phyloP scores from a whole-genome alignment of 1,284 basidiomycete genomes.

The Puccinia sorghi region DNA sequence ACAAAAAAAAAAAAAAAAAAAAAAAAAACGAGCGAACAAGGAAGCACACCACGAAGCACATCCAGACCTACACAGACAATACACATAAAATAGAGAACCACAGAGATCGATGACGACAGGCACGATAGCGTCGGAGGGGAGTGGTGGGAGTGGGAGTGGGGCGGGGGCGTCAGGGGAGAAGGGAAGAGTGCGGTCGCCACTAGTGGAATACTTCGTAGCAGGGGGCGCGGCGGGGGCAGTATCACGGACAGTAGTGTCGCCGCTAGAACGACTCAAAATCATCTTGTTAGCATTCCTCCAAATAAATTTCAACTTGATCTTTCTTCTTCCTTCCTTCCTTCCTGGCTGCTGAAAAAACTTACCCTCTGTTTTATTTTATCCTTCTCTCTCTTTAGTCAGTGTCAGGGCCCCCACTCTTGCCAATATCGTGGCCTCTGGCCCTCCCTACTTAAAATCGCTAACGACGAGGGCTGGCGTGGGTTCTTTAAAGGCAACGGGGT shows the following conservation, averaged over 20 bases:
- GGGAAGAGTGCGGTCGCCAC: conserved; percentile 58
- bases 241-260: conserved; percentile 85
- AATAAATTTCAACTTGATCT: too few species aligned
- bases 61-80: too few species aligned
- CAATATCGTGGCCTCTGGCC: conserved; percentile 50
- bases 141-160: too few species aligned
- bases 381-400: not conserved
- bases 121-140: too few species aligned
- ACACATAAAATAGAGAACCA: too few species aligned
- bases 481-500: conserved; percentile 84
- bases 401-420: conserved; percentile 49
- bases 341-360: too few species aligned
- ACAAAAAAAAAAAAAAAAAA: too few species aligned
- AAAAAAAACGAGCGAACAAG: not conserved
- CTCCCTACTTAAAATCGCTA: conserved; percentile 70
- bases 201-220: conserved; percentile 70
- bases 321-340: conserved; percentile 53
- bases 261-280: conserved; percentile 88
- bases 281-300: conserved; percentile 67
- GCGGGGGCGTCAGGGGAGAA: too few species aligned
- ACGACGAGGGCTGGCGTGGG: conserved; percentile 84
- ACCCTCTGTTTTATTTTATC: conserved; percentile 1
- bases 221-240: conserved; percentile 67
- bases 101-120: too few species aligned
- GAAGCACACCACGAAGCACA: too few species aligned